Base-by-base conservation (phyloP, 2,329 filamentous ascomycete genomes). In the Stemphylium vesicarium region DNA sequence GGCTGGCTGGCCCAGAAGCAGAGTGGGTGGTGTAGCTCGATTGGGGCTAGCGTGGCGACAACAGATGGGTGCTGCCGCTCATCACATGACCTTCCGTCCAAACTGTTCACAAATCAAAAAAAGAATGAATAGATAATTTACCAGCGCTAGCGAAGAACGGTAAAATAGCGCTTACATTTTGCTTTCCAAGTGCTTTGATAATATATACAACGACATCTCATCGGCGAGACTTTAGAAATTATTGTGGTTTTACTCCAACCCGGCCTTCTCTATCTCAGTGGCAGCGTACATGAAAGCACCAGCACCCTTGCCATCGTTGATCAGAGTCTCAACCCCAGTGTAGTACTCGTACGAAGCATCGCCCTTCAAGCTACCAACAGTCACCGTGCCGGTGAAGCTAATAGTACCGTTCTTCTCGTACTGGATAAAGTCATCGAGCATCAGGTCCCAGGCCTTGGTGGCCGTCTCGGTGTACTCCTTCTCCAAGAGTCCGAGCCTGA, bases 331-430 rank as follows among this genome's bases (percentile, higher is more conserved):
- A 10, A 77, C 73, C 20, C 68, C 61, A 20, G 73, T 72, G 57
- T 77, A 78, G 60, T 77, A 78, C 73, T 82, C 77, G 59, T 82
- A 85, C 8, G 75, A 77, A 2, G 78, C 82, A 57, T 81, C 75
- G 10, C 78, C 78, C 59, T 75, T 78, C 57, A 85, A 62, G 46
- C 79, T 82, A 40, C 82, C 82, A 9, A 84, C 82, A 43, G 75
- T 68, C 0, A 84, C 82, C 0, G 82, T 85, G 1, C 80, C 80
- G 56, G 82, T 79, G 71, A 78, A 84, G 48, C 77, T 78, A 41
- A 84, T 62, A 0, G 81, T 82, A 0, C 79, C 80, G 59, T 83
- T 79, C 47, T 63, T 66, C 15, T 75, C 72, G 38, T 78, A 68
- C 9, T 78, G 78, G 3, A 84, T 78, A 53, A 81, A 82, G 16